Conservation (phyloP, 768 basidiomycete species). For the Tephrocybe sp. region DNA sequence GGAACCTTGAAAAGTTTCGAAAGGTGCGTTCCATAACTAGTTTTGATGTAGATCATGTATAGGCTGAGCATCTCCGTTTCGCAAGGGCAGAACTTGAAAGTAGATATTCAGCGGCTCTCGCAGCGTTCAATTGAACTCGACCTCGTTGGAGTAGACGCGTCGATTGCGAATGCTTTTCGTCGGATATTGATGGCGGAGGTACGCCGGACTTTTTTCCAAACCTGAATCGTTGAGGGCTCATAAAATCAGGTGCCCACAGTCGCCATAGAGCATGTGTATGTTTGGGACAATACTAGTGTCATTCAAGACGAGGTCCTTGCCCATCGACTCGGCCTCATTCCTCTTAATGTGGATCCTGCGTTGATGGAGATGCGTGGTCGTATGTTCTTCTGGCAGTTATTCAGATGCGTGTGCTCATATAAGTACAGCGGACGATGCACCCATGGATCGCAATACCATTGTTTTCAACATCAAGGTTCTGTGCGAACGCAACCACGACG, state of each 20-base stretch:
- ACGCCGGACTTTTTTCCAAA: constrained; percentile 18
- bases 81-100: constrained; percentile 63
- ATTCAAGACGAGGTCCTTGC: constrained; percentile 92
- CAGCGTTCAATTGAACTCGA: constrained; percentile 90
- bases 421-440: constrained; percentile 51
- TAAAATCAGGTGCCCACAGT: constrained; percentile 77
- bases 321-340: constrained; percentile 89
- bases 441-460: constrained; percentile 85
- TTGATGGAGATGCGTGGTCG: constrained; percentile 56
- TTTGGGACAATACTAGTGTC: constrained; percentile 94
- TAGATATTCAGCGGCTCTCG: constrained; percentile 77
- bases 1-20: constrained; percentile 75
- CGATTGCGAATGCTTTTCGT: constrained; percentile 92
- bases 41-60: constrained; percentile 9
- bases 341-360: constrained; percentile 82
- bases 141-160: constrained; percentile 91
- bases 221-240: background rate
- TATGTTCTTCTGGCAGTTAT: constrained; percentile 10
- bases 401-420: constrained; percentile 8
- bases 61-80: constrained; percentile 19
- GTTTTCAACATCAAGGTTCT: constrained; percentile 75
- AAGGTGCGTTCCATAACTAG: constrained; percentile 49
- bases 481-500: constrained; percentile 61
- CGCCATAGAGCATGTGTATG: constrained; percentile 86
- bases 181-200: constrained; percentile 95